phyloP scores from a whole-genome alignment of 1,284 basidiomycete species.

The Entoloma clypeatum region DNA sequence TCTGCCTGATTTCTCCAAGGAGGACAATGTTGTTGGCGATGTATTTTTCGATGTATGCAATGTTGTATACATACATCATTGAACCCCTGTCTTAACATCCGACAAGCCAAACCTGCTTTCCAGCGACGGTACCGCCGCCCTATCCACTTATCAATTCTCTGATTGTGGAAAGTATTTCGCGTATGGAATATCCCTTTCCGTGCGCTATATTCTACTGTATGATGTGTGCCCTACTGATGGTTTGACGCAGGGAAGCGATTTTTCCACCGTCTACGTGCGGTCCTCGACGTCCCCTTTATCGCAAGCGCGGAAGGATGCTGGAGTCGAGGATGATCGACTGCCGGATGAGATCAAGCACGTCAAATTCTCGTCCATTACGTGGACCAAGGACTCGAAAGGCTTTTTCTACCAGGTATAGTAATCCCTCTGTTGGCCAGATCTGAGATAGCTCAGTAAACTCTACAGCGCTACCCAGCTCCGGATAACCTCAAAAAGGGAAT shows the following conservation, averaged over 20 bases:
- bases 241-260: conserved; percentile 64
- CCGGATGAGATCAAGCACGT: conserved; percentile 68
- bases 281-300: conserved; percentile 56
- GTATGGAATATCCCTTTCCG: conserved; percentile 73
- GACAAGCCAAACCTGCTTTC: conserved; percentile 65
- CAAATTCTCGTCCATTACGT: conserved; percentile 70
- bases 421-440: not conserved
- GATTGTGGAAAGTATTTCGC: conserved; percentile 69
- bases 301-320: conserved; percentile 34
- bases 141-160: conserved; percentile 59
- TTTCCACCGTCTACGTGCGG: conserved; percentile 66
- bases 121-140: conserved; percentile 69
- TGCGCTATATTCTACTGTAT: conserved; percentile 26
- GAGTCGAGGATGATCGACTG: conserved; percentile 51
- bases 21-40: conserved; percentile 47
- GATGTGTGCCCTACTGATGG: conserved; percentile 3
- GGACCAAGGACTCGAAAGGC: conserved; percentile 75
- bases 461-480: conserved; percentile 54
- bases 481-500: conserved; percentile 54
- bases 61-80: conserved; percentile 2
- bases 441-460: conserved; percentile 3
- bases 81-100: not conserved
- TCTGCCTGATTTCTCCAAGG: conserved; percentile 50
- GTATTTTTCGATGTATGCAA: conserved; percentile 71
- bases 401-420: conserved; percentile 75